phyloP scores from a whole-genome alignment of 306 rosid species.

The Cyamopsis tetragonoloba region DNA sequence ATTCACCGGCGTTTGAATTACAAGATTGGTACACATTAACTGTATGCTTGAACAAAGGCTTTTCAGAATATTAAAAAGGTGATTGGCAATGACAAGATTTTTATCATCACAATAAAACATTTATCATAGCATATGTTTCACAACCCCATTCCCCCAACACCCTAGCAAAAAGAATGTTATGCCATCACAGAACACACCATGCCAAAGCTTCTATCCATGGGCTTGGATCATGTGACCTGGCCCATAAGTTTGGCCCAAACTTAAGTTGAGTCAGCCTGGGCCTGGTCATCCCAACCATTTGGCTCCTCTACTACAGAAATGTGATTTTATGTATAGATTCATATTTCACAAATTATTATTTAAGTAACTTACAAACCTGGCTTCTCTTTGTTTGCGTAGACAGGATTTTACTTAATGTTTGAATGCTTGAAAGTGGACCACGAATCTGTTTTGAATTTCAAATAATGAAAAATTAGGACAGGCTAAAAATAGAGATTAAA shows the following conservation, averaged over 20 bases:
- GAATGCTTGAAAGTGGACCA: conserved; percentile 90
- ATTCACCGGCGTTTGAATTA: not conserved
- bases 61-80: not conserved
- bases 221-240: not conserved
- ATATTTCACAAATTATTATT: conserved; percentile 12
- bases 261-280: not conserved
- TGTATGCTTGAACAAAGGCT: not conserved
- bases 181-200: not conserved
- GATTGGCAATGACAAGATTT: not conserved
- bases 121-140: not conserved
- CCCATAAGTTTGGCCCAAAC: not conserved
- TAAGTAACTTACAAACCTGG: conserved; percentile 52
- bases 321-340: not conserved
- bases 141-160: not conserved
- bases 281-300: not conserved
- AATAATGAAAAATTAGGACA: conserved; percentile 23
- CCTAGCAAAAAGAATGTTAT: not conserved
- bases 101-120: not conserved
- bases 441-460: conserved; percentile 58
- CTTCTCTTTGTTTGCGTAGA: conserved; percentile 68
- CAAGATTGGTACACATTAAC: not conserved
- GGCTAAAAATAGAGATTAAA: not conserved
- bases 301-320: not conserved
- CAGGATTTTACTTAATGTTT: conserved; percentile 80
- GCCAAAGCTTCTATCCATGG: not conserved